phyloP scores from a whole-genome alignment of 2,329 filamentous ascomycete species.

The Zalaria obscura region DNA sequence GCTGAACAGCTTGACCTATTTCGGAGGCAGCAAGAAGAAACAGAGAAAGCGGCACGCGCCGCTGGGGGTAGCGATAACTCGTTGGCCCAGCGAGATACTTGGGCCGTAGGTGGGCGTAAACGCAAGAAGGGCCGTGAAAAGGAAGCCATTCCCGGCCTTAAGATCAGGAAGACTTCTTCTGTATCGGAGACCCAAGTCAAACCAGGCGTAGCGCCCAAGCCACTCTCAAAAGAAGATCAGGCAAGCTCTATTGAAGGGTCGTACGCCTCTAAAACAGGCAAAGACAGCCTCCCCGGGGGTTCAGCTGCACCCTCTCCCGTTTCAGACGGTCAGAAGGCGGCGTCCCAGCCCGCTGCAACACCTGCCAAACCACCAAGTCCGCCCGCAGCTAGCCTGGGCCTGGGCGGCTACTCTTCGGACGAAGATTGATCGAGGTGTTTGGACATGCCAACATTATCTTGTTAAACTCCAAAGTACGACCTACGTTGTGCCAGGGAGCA shows the following conservation, averaged over 20 bases:
- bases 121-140: slow-evolving; percentile 32
- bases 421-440: slow-evolving; percentile 17
- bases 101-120: slow-evolving; percentile 36
- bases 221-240: no score
- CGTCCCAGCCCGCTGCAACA: neutral
- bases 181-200: slow-evolving; percentile 5
- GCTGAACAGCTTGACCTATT: slow-evolving; percentile 44
- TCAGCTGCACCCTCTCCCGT: no score
- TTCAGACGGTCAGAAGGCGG: no score
- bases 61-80: slow-evolving; percentile 21
- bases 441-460: no score
- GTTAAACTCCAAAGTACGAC: no score
- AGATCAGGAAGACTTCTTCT: slow-evolving; percentile 25
- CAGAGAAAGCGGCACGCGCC: slow-evolving; percentile 33
- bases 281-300: no score
- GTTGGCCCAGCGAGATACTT: slow-evolving; percentile 27
- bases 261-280: no score
- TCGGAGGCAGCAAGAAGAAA: slow-evolving; percentile 43
- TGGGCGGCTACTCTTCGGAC: slow-evolving; percentile 29
- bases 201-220: no score
- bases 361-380: slow-evolving; percentile 5
- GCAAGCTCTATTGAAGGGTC: no score
- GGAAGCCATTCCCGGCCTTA: slow-evolving; percentile 26
- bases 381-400: slow-evolving; percentile 15
- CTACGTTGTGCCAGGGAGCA: no score